Base-by-base conservation (phyloP, 2,329 filamentous ascomycete genomes). In the Pyrenophora seminiperda region DNA sequence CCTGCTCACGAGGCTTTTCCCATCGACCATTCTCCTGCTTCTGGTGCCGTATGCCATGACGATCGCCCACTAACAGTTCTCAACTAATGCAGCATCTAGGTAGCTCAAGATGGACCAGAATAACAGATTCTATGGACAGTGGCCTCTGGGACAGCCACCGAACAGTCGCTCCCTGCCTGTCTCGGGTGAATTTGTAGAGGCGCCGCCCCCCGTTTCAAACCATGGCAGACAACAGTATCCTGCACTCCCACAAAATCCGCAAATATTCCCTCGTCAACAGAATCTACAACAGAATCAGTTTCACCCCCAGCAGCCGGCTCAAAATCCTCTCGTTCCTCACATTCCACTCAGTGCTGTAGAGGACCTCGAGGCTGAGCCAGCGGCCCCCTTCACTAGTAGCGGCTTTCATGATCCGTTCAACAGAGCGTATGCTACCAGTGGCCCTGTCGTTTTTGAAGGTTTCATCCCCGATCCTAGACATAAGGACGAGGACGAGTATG, bases 361-460 rank as follows among this genome's bases (percentile, higher is more conserved):
- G 37, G 55, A 59, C 41, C 13, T 67, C 46, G 59, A 63, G 20
- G 49, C 48, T 7, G 44, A 40, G 39, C 22, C 49, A 27, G 46
- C 54, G 17, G 34, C 44, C 27, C 51, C 60, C 27, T 59, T 62
- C 14, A 50, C 56, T 11, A 47, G 36, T 22, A 42, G 47, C n/a
- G 43, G 40, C n/a, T 49, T 56, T 15, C 51, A 57, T 14, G 65
- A 68, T 24, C 45, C 60, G 15, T 62, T 68, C 34, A 63, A 56
- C 29, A 52, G 58, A 41, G 57, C 55, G 2, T 69, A 66, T 41
- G 47, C 57, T 37, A 61, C 57, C 9, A 62, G 48, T 34, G 66
- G 59, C 18, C 71, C 69, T 9, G 59, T 72, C 7, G 65, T 75
- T 19, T 70, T 74, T 44, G 72, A 75, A 53, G 73, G 73, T 5